Base-by-base conservation (phyloP, 371 early-diverging fungal species). In the Blastocladiella emersonii region DNA sequence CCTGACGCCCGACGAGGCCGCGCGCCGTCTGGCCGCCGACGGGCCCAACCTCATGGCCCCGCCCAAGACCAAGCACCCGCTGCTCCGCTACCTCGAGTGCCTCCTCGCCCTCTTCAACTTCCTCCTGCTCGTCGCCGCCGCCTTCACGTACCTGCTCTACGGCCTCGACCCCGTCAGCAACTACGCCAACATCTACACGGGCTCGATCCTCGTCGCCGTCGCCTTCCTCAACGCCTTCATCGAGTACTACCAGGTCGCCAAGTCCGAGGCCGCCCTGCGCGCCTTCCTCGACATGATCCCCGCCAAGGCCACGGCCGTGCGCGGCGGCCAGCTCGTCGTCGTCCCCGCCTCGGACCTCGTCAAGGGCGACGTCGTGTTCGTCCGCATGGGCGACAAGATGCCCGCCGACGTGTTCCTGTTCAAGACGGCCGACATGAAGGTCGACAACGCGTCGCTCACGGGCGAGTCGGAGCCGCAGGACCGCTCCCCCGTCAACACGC, bases 381-480 rank as follows among this genome's bases (percentile, higher is more conserved):
- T 92, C 36, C 82, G 83, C 48, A 84, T 87, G 81, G 98, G 98
- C 59, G 95, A 95, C 76, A 95, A 94, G 71, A 71, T 92, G 21
- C 94, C 95, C 3, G 96, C 97, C 5, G 98, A 97, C 79, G 68
- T 91, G 55, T 71, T 73, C 59, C 61, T 97, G 34, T 87, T 87
- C 65, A 66, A 78, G 56, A 73, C 80, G 51, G 79, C 79, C 25
- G 93, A 97, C 32, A 74, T 95, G 65, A 92, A 95, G 72, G 93
- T 95, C 44, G 95, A 97, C 77, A 94, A 93, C 79, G 94, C 95
- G 13, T 90, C 91, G n/a, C 71, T 96, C 51, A 96, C 95, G 3
- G 97, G 96, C 63, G 95, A 96, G 72, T 78, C 92, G 0, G 96
- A 94, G 55, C 93, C 95, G 19, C 95, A 92, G 71, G 84, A 85